Conservation (phyloP, 345 rosid species). For the Tarenaya hassleriana region DNA sequence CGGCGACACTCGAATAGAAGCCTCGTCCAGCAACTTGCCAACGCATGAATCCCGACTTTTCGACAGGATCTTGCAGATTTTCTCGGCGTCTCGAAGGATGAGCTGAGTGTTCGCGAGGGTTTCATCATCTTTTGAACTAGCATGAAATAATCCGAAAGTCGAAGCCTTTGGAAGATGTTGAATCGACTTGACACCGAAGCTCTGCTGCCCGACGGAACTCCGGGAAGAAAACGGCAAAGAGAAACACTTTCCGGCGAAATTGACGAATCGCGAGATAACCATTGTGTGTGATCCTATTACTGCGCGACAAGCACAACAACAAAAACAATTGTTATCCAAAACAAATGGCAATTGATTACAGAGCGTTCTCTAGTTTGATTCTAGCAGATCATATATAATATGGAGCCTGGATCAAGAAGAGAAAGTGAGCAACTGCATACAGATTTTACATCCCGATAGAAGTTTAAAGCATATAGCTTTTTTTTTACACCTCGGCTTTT, state of each 20-base stretch:
- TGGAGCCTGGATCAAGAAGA: too few relatives aligned
- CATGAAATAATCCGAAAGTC: constrained; percentile 23
- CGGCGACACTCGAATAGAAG: constrained; percentile 45
- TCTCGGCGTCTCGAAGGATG: constrained; percentile 32
- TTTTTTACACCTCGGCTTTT: too few relatives aligned
- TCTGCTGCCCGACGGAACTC: constrained; percentile 6
- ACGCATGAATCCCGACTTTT: constrained; percentile 24
- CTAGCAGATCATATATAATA: too few relatives aligned
- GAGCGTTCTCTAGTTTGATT: too few relatives aligned
- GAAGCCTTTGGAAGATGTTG: constrained; percentile 20
- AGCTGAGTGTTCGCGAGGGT: constrained; percentile 15
- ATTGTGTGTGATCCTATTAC: too few relatives aligned
- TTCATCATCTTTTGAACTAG: constrained; percentile 25
- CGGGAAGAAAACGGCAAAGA: constrained; percentile 12
- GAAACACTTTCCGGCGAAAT: constrained; percentile 11
- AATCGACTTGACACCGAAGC: constrained; percentile 15
- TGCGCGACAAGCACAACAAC: too few relatives aligned
- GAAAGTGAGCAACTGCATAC: too few relatives aligned
- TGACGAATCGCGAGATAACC: constrained; percentile 28
- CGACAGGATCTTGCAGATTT: constrained; percentile 47
- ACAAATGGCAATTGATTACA: too few relatives aligned
- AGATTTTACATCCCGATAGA: too few relatives aligned
- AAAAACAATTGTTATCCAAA: too few relatives aligned
- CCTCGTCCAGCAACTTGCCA: constrained; percentile 34
- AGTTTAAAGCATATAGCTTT: too few relatives aligned